phyloP scores from a whole-genome alignment of 805 yeast genomes.

The Candida methanosorbosa region DNA sequence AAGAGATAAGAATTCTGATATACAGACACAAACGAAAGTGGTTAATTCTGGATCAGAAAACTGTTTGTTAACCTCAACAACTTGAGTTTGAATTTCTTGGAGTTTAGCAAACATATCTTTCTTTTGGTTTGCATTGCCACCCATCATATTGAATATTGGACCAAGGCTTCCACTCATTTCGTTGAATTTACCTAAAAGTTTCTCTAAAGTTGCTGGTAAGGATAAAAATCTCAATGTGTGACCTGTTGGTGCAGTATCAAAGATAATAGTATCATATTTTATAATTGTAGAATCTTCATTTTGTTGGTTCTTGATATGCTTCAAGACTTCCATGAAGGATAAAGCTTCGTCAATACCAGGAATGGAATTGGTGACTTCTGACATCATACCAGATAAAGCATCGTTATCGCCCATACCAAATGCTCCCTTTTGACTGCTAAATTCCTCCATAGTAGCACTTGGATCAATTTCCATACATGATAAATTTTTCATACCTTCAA shows the following conservation, averaged over 20 bases:
- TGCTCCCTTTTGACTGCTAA: slow-evolving; percentile 31
- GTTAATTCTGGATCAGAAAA: slow-evolving; percentile 95
- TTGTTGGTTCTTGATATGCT: slow-evolving; percentile 79
- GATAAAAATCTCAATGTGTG: slow-evolving; percentile 93
- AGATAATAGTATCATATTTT: slow-evolving; percentile 80
- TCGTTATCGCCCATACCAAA: slow-evolving; percentile 47
- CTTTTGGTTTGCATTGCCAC: slow-evolving; percentile 39
- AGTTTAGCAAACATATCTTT: slow-evolving; percentile 72
- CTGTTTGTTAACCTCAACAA: slow-evolving; percentile 84
- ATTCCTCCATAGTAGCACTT: slow-evolving; percentile 83
- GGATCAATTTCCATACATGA: slow-evolving; percentile 99
- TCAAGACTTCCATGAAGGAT: slow-evolving; percentile 95
- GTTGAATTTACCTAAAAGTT: slow-evolving; percentile 77
- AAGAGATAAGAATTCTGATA: slow-evolving; percentile 89
- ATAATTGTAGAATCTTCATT: slow-evolving; percentile 24
- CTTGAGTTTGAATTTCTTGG: slow-evolving; percentile 71
- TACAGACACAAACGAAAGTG: slow-evolving; percentile 93
- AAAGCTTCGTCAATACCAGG: slow-evolving; percentile 99
- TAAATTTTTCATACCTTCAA: slow-evolving; percentile 79
- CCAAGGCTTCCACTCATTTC: slow-evolving; percentile 84
- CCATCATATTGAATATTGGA: slow-evolving; percentile 82
- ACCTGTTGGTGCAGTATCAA: slow-evolving; percentile 99
- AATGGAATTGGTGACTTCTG: slow-evolving; percentile 86
- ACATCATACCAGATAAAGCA: slow-evolving; percentile 68
- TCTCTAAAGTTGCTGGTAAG: slow-evolving; percentile 86